phyloP scores from a whole-genome alignment of 352 stramenopile genomes.

The Pythium chondricola region DNA sequence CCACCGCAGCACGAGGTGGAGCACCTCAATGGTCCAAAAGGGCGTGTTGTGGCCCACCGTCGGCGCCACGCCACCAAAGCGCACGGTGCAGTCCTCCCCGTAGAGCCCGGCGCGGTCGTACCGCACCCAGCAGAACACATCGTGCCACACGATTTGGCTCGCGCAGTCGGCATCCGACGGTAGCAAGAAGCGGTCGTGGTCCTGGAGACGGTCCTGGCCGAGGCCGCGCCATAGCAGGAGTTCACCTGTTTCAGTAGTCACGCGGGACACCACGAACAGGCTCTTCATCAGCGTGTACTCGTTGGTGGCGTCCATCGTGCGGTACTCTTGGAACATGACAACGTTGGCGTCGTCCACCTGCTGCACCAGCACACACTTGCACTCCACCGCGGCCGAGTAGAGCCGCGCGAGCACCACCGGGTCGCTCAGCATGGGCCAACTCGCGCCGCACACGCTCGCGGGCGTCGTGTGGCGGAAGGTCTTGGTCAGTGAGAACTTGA shows the following conservation, averaged over 20 bases:
- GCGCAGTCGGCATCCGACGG: not conserved
- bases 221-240: conserved; percentile 25
- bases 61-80: conserved; percentile 27
- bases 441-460: not conserved
- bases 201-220: conserved; percentile 24
- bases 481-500: conserved; percentile 19
- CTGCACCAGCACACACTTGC: conserved; percentile 21
- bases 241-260: conserved; percentile 4
- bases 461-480: conserved; percentile 9
- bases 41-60: conserved; percentile 30
- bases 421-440: conserved; percentile 14
- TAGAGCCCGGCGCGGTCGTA: conserved; percentile 23
- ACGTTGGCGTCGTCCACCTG: conserved; percentile 25
- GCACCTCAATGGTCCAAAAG: conserved; percentile 39
- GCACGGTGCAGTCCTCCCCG: conserved; percentile 25
- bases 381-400: conserved; percentile 19
- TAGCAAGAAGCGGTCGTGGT: conserved; percentile 17
- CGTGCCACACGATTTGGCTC: conserved; percentile 19
- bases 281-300: conserved; percentile 22
- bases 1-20: conserved; percentile 35
- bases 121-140: conserved; percentile 24
- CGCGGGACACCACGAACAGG: conserved; percentile 14
- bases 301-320: conserved; percentile 19
- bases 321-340: conserved; percentile 24
- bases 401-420: conserved; percentile 9